Conservation (phyloP, 345 rosid genomes). For the Salix arbutifolia region DNA sequence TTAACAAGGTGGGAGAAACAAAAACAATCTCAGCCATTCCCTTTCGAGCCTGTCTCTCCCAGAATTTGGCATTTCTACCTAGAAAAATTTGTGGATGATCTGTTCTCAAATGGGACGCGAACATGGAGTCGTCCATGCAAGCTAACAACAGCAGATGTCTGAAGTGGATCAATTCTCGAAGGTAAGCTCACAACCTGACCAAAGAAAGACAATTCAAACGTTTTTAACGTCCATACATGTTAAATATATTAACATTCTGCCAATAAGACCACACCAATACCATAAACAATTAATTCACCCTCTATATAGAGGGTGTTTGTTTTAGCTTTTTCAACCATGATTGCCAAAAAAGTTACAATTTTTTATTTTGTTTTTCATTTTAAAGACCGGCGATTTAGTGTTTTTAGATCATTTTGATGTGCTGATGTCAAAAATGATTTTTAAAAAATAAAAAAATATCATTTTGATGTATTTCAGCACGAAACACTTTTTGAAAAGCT, state of each 20-base stretch:
- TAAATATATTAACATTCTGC: neutral
- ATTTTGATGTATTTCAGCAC: too few relatives aligned
- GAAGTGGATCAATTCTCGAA: constrained; percentile 70
- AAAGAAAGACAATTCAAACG: neutral
- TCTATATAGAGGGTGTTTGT: too few relatives aligned
- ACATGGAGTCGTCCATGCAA: constrained; percentile 72
- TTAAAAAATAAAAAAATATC: too few relatives aligned
- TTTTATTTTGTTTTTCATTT: too few relatives aligned
- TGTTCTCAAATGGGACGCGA: constrained; percentile 50
- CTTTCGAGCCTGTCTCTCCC: constrained; percentile 11
- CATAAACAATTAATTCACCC: neutral
- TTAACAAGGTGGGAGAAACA: neutral
- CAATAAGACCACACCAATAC: neutral
- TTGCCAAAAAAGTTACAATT: too few relatives aligned
- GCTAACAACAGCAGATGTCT: constrained; percentile 66
- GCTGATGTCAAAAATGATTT: too few relatives aligned
- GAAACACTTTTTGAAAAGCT: too few relatives aligned
- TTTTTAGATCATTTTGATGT: too few relatives aligned
- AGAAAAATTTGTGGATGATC: constrained; percentile 1
- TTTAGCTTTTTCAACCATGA: too few relatives aligned
- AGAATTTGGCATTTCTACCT: constrained; percentile 15
- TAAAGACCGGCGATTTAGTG: too few relatives aligned
- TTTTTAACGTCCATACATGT: neutral
- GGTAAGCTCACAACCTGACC: constrained; percentile 70
- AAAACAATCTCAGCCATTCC: neutral